phyloP scores from a whole-genome alignment of 139 green algal species.

The Ettlia oleoabundans region DNA sequence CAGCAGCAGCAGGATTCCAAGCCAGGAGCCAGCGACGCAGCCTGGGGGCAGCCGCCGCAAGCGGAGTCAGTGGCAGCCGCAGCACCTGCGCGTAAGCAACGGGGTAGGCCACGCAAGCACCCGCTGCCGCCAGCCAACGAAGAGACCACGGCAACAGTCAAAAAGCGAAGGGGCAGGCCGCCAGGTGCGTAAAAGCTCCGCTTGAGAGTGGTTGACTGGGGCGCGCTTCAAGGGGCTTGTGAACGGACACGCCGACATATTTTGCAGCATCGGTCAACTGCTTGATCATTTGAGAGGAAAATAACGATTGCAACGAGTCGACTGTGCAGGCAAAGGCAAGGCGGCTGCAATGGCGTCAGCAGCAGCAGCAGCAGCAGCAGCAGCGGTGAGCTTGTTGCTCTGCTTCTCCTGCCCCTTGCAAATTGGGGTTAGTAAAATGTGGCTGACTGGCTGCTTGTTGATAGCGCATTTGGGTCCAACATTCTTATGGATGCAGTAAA shows the following conservation, averaged over 20 bases:
- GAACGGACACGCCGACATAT: no score
- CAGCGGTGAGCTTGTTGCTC: no score
- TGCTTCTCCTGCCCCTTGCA: no score
- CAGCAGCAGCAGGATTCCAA: background rate
- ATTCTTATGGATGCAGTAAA: no score
- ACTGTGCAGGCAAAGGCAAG: background rate
- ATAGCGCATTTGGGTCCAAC: background rate
- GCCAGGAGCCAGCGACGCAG: background rate
- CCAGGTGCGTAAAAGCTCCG: constrained; percentile 23
- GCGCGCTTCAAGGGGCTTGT: no score
- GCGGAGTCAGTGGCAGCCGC: no score
- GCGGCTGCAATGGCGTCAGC: background rate
- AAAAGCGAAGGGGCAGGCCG: constrained; percentile 26
- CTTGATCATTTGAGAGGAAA: no score
- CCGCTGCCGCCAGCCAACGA: background rate
- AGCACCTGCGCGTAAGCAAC: constrained; percentile 4
- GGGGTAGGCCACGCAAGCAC: constrained; percentile 28
- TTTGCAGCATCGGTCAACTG: background rate
- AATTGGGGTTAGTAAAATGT: no score
- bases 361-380: background rate
- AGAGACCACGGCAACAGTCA: background rate
- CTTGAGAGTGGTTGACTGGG: no score
- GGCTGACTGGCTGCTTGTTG: no score
- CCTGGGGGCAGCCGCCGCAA: background rate
- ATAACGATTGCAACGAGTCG: background rate